phyloP scores from a whole-genome alignment of 768 basidiomycete genomes.

The Calocybe cyanea region DNA sequence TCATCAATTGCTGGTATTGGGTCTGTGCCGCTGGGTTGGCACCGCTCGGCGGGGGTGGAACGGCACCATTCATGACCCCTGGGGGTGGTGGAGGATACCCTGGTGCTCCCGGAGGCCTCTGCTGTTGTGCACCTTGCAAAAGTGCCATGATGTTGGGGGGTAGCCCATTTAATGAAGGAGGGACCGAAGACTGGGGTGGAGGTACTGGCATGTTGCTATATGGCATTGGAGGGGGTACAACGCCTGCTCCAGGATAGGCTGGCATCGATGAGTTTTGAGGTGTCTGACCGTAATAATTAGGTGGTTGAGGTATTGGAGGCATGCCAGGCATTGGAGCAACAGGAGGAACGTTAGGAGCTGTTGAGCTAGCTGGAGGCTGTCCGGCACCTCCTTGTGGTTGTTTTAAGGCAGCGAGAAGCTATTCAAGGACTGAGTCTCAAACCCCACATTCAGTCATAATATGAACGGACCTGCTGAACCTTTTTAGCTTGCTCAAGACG shows the following conservation, averaged over 20 bases:
- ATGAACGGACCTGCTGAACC: slow-evolving; percentile 63
- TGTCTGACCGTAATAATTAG: slow-evolving; percentile 41
- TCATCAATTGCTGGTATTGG: slow-evolving; percentile 67
- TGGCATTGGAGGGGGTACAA: slow-evolving; percentile 18
- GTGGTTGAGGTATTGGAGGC: slow-evolving; percentile 31
- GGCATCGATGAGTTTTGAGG: slow-evolving; percentile 28
- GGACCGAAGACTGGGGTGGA: slow-evolving; percentile 34
- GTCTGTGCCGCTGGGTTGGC: slow-evolving; percentile 38
- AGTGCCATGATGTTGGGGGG: slow-evolving; percentile 71
- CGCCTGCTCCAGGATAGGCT: slow-evolving; percentile 27
- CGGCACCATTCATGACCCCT: slow-evolving; percentile 33
- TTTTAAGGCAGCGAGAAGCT: slow-evolving; percentile 77
- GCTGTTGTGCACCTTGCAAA: slow-evolving; percentile 54
- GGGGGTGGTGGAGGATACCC: slow-evolving; percentile 35
- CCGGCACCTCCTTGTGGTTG: slow-evolving; percentile 48
- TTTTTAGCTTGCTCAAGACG: slow-evolving; percentile 84
- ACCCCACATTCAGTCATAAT: neutral
- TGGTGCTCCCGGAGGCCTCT: slow-evolving; percentile 26
- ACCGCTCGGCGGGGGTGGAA: slow-evolving; percentile 33
- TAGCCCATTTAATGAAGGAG: slow-evolving; percentile 37
- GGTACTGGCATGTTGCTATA: slow-evolving; percentile 16
- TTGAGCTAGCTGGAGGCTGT: slow-evolving; percentile 26
- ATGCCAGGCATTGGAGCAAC: slow-evolving; percentile 21
- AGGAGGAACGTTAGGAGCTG: slow-evolving; percentile 30
- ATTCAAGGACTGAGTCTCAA: neutral